phyloP scores from a whole-genome alignment of 108 stramenopile species.

The Cyclostephanos tholiformis region DNA sequence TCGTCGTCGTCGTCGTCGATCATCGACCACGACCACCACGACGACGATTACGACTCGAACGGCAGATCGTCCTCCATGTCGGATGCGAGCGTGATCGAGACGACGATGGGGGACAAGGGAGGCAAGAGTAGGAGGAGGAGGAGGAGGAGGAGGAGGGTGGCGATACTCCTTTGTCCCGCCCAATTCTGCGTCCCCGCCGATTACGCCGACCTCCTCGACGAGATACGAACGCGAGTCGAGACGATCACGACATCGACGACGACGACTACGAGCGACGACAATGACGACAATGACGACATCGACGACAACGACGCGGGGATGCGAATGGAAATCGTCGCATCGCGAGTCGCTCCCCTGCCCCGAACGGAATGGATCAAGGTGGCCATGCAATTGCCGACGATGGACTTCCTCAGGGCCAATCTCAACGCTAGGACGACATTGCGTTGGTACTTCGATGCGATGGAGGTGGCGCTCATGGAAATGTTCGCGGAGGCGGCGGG shows the following conservation, averaged over 20 bases:
- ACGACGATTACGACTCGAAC: no score
- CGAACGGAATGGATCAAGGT: conserved; percentile 88
- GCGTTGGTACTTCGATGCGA: conserved; percentile 81
- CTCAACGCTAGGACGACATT: conserved; percentile 60
- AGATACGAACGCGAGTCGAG: conserved; percentile 22
- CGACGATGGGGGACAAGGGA: no score
- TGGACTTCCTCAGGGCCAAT: conserved; percentile 62
- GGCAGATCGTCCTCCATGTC: no score
- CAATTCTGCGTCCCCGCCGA: conserved; percentile 84
- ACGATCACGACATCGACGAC: conserved; percentile 9
- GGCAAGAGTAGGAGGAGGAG: no score
- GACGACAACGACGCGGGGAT: no score
- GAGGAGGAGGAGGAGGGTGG: conserved; percentile 11
- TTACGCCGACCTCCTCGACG: conserved; percentile 57
- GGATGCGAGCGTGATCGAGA: no score
- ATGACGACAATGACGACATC: no score
- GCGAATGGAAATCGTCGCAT: no score
- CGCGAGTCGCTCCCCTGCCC: conserved; percentile 62
- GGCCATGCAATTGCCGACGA: conserved; percentile 65
- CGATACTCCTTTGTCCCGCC: conserved; percentile 73
- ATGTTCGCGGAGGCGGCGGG: conserved; percentile 59
- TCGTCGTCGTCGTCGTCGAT: no score
- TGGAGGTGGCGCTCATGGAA: conserved; percentile 62
- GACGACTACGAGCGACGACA: no score
- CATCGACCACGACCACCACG: no score